Conservation (phyloP, 306 rosid genomes). For the Rosa chinensis region DNA sequence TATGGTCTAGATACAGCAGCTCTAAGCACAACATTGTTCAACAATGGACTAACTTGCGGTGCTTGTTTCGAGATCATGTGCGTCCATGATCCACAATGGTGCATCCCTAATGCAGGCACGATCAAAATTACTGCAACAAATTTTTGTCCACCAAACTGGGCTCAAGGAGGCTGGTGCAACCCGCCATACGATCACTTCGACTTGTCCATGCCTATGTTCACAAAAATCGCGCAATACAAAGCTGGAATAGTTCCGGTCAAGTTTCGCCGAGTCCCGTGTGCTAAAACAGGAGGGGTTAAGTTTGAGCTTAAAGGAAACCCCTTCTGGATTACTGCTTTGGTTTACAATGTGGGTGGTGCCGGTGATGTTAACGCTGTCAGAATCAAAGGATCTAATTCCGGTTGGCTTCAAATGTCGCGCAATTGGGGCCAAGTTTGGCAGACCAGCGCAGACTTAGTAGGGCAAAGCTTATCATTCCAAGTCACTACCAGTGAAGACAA, state of each 20-base stretch:
- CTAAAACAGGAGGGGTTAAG: slow-evolving; percentile 16
- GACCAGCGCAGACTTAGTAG: background rate
- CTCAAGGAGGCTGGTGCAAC: slow-evolving; percentile 19
- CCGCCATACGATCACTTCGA: slow-evolving; percentile 34
- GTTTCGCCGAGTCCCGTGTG: slow-evolving; percentile 18
- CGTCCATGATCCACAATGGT: slow-evolving; percentile 55
- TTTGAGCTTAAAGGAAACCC: slow-evolving; percentile 20
- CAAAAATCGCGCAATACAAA: slow-evolving; percentile 13
- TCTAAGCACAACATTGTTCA: slow-evolving; percentile 55
- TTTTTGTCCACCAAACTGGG: slow-evolving; percentile 58
- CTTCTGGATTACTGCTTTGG: slow-evolving; percentile 18
- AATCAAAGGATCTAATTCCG: slow-evolving; percentile 12
- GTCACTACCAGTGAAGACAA: slow-evolving; percentile 13
- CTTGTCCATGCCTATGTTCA: slow-evolving; percentile 30
- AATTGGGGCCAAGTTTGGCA: slow-evolving; percentile 20
- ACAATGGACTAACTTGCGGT: slow-evolving; percentile 63
- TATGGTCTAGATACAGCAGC: slow-evolving; percentile 70
- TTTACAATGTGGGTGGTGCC: slow-evolving; percentile 28
- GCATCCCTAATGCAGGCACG: slow-evolving; percentile 41
- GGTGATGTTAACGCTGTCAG: slow-evolving; percentile 14
- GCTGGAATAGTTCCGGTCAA: slow-evolving; percentile 29
- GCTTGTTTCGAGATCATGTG: slow-evolving; percentile 69
- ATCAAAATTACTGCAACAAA: slow-evolving; percentile 71
- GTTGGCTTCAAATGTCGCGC: slow-evolving; percentile 4
- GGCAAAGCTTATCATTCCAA: background rate